A percentile compares a stretch with the other conserved stretches of the same genome.
Evolutionary conservation across 345 rosid genomes (phyloP).

Genomic region (Triadica sebifera): DNA sequence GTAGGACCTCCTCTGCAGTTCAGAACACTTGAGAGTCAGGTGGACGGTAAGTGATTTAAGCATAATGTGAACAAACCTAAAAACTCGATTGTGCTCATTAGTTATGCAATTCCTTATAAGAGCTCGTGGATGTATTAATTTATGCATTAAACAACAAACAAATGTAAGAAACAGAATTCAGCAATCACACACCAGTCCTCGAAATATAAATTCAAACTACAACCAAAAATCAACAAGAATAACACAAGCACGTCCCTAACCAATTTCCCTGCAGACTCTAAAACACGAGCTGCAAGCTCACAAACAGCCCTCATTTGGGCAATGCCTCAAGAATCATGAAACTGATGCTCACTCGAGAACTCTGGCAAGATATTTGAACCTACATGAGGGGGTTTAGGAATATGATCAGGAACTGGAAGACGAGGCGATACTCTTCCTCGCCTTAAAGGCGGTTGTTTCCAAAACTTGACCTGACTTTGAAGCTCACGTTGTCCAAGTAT

Average conservation of each 20-base stretch:
- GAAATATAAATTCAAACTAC: neutral
- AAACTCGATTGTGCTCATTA: neutral
- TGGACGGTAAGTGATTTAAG: no score
- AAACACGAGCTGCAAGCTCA: constrained; percentile 88
- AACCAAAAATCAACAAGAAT: neutral
- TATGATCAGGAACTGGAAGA: constrained; percentile 77
- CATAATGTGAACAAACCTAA: no score
- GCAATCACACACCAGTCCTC: neutral
- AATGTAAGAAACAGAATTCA: neutral
- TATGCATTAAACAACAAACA: neutral
- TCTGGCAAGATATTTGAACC: constrained; percentile 58
- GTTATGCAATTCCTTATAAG: neutral
- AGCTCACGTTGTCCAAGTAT: constrained; percentile 69
- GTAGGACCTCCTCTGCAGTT: neutral
- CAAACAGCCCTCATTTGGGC: constrained; percentile 76
- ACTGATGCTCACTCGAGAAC: constrained; percentile 55
- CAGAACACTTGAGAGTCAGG: neutral
- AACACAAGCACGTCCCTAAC: constrained; percentile 48
- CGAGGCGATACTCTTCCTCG: constrained; percentile 81
- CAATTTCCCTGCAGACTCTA: constrained; percentile 72
- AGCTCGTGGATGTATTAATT: neutral
- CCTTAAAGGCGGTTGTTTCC: constrained; percentile 58
- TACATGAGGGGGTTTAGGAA: constrained; percentile 74
- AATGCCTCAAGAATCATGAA: constrained; percentile 74
- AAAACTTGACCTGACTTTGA: constrained; percentile 36